phyloP scores from a whole-genome alignment of 495 filamentous ascomycete genomes.

The Annulohypoxylon nitens region DNA sequence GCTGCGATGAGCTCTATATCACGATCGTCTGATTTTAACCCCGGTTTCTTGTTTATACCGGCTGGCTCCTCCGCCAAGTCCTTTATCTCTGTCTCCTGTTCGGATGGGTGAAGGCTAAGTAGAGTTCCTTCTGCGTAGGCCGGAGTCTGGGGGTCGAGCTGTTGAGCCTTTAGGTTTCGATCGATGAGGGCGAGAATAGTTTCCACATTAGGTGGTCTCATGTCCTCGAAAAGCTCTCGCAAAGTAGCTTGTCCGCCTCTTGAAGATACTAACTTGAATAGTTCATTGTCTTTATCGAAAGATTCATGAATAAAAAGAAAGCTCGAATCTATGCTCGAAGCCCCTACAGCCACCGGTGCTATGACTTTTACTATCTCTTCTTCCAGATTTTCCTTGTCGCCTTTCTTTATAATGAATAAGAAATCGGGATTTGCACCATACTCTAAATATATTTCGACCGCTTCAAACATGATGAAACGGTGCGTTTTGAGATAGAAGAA shows the following conservation, averaged over 20 bases:
- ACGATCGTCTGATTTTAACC: background rate
- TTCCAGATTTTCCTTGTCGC: background rate
- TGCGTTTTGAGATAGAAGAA: background rate
- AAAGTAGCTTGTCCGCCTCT: background rate
- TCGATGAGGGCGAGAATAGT: conserved; percentile 2
- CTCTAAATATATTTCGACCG: background rate
- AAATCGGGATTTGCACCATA: conserved; percentile 11
- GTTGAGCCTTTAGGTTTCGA: conserved; percentile 3
- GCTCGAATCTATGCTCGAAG: background rate
- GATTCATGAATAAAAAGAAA: background rate
- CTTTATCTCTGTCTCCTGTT: background rate
- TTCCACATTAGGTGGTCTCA: conserved; percentile 1
- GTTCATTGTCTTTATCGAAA: background rate
- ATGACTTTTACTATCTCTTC: background rate
- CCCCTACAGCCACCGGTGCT: background rate
- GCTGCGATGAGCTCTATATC: background rate
- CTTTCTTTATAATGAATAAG: background rate
- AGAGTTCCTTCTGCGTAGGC: no score
- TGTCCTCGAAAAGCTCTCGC: background rate
- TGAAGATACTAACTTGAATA: background rate
- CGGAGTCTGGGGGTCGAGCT: background rate
- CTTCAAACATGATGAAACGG: background rate
- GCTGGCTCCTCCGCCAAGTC: background rate
- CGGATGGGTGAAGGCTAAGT: background rate
- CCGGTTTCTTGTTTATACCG: background rate